A percentile compares a stretch with the other conserved stretches of the same genome.
phyloP scores from a whole-genome alignment of 495 filamentous ascomycete genomes.

The Penicillium samsonianum region DNA sequence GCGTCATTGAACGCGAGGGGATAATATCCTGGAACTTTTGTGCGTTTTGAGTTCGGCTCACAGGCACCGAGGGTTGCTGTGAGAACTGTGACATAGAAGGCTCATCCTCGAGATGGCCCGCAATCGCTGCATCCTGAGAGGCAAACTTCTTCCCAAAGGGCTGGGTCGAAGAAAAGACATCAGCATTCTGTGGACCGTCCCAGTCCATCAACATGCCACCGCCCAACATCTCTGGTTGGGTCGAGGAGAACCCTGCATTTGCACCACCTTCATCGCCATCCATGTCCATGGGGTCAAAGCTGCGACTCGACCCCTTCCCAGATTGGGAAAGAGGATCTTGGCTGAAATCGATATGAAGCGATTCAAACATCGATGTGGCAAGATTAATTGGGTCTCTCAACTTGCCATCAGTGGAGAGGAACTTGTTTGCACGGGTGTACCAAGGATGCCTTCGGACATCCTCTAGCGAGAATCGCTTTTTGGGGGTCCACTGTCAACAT shows the following conservation, averaged over 20 bases:
- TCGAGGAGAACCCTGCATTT: conserved; percentile 57
- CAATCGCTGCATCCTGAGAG: conserved; percentile 43
- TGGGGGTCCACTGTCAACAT: conserved; percentile 84
- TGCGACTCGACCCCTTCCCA: conserved; percentile 42
- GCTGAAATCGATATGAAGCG: conserved; percentile 86
- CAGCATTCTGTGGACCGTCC: conserved; percentile 60
- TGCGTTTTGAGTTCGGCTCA: conserved; percentile 83
- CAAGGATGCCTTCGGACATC: conserved; percentile 92
- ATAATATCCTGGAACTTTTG: conserved; percentile 85
- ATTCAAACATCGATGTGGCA: conserved; percentile 90
- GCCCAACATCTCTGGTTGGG: conserved; percentile 76
- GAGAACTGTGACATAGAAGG: conserved; percentile 93
- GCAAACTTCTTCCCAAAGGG: conserved; percentile 37
- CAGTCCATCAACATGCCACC: conserved; percentile 74
- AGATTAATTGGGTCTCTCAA: conserved; percentile 78
- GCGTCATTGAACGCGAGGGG: conserved; percentile 77
- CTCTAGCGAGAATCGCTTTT: conserved; percentile 78
- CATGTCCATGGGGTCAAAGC: conserved; percentile 53
- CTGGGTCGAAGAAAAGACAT: conserved; percentile 58
- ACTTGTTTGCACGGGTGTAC: conserved; percentile 83
- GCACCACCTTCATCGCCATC: conserved; percentile 51
- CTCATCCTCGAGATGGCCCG: conserved; percentile 76
- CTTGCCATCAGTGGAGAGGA: conserved; percentile 70
- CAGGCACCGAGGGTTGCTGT: conserved; percentile 71
- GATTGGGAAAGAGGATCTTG: conserved; percentile 57